Evolutionary conservation across 345 rosid species (phyloP).

Genomic region (Citrus unshiu): DNA sequence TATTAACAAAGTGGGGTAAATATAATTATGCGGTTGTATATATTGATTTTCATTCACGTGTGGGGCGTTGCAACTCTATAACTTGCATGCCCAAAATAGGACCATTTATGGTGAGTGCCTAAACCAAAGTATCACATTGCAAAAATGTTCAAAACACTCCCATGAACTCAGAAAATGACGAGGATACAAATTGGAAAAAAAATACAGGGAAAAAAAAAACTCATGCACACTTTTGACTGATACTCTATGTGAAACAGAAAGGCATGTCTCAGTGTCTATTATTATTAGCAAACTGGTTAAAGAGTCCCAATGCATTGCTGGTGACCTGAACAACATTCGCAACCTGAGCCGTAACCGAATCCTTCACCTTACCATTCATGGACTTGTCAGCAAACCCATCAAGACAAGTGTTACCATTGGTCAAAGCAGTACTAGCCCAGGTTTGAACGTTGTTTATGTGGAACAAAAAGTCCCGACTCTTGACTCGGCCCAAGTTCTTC

Average conservation of each 20-base stretch:
- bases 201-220: too few relatives aligned
- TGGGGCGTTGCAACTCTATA: too few relatives aligned
- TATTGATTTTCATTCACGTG: too few relatives aligned
- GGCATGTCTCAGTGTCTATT: conserved; percentile 20
- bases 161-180: background rate
- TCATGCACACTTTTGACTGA: too few relatives aligned
- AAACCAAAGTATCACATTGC: background rate
- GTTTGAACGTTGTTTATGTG: conserved; percentile 85
- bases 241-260: too few relatives aligned
- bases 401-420: conserved; percentile 79
- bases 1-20: too few relatives aligned
- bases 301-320: conserved; percentile 75
- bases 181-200: background rate
- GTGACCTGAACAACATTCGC: conserved; percentile 68
- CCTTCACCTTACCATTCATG: conserved; percentile 59
- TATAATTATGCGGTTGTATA: too few relatives aligned
- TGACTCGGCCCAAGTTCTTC: conserved; percentile 40
- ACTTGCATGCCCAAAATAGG: too few relatives aligned
- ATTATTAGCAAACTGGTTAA: conserved; percentile 52
- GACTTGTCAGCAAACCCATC: conserved; percentile 75
- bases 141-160: background rate
- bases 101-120: too few relatives aligned
- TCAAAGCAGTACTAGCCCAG: conserved; percentile 90
- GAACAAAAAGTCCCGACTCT: conserved; percentile 48
- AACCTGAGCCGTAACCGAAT: conserved; percentile 46